Evolutionary conservation across 202 grass and related monocot genomes (phyloP).

Genomic region (Eragrostis tef): DNA sequence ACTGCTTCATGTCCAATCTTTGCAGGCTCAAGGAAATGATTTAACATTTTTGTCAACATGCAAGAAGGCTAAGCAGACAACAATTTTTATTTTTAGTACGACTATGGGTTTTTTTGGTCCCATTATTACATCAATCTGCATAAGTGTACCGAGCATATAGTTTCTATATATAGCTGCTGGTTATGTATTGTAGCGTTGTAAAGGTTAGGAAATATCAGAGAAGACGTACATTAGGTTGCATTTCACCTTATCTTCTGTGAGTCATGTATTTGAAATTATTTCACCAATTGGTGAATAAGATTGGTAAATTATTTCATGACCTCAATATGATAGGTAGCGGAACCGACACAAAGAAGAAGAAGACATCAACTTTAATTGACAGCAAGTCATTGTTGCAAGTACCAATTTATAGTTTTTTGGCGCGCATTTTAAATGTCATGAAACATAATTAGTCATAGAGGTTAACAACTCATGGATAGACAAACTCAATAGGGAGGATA

Average conservation of each 20-base stretch:
- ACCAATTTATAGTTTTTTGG: neutral
- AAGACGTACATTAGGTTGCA: conserved; percentile 27
- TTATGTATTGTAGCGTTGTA: conserved; percentile 40
- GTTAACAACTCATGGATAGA: too few relatives aligned
- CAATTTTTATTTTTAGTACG: conserved; percentile 11
- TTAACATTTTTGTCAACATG: neutral
- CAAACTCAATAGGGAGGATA: too few relatives aligned
- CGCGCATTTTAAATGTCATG: neutral
- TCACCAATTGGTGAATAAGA: neutral
- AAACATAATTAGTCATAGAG: too few relatives aligned
- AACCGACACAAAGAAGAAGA: neutral
- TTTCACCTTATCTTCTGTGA: conserved; percentile 29
- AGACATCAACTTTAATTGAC: neutral
- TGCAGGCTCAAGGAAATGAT: neutral
- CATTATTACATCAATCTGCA: conserved; percentile 15
- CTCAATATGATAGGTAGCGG: neutral
- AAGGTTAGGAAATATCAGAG: conserved; percentile 38
- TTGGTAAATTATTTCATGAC: conserved; percentile 1
- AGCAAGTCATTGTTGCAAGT: neutral
- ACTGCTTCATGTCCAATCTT: neutral
- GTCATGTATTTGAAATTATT: conserved; percentile 7
- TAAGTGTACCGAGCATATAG: conserved; percentile 20
- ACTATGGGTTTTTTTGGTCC: conserved; percentile 40
- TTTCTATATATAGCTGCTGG: conserved; percentile 41
- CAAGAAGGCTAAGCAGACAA: conserved; percentile 14